Evolutionary conservation across 2,329 filamentous ascomycete genomes (phyloP), one percentile per base, ranked within the genome.

Genomic region (Plectosphaerella sp.): DNA sequence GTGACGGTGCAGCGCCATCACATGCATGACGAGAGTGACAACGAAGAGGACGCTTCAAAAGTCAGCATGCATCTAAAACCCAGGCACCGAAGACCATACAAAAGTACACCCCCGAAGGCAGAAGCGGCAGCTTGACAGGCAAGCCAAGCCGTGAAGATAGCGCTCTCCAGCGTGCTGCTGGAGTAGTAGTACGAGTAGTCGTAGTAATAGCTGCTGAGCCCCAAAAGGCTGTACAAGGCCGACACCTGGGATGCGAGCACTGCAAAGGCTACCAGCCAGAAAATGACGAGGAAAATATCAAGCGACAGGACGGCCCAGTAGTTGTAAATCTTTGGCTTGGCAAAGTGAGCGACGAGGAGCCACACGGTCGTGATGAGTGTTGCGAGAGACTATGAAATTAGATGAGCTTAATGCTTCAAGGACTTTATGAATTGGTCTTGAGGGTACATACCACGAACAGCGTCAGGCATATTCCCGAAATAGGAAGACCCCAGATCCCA

Each of bases 231-330:
- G 51, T 64, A 62, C 11, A 58, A 52, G 4, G 60, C 46, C 2
- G 66, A 65, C 11, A 71, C 65, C 42, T 70, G 58, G 15, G 69
- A 58, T 8, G 73, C 73, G 10, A 74, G 61, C 15, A 75, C 57
- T 12, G 69, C 71, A 41, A 77, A 74, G 1, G 72, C 67, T 49
- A 66, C 58, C 36, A 79, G 65, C 80, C 79, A 84, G 62, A 83
- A 76, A 51, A 83, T 54, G 50, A 77, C 61, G 28, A 78, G 71
- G 52, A 77, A 70, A 18, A 77, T 70, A 56, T 83, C 79, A 37
- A 83, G 66, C 20, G 67, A 68, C 4, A 83, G 63, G 8, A 78
- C 68, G 24, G 75, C 75, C 73, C 77, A 81, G 64, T 77, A 54
- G 63, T 82, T 83, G 64, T 76, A 80, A 18, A 69, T 58, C 3